Conservation (phyloP, 495 filamentous ascomycete species). For the Hapsidospora chrysogenum region DNA sequence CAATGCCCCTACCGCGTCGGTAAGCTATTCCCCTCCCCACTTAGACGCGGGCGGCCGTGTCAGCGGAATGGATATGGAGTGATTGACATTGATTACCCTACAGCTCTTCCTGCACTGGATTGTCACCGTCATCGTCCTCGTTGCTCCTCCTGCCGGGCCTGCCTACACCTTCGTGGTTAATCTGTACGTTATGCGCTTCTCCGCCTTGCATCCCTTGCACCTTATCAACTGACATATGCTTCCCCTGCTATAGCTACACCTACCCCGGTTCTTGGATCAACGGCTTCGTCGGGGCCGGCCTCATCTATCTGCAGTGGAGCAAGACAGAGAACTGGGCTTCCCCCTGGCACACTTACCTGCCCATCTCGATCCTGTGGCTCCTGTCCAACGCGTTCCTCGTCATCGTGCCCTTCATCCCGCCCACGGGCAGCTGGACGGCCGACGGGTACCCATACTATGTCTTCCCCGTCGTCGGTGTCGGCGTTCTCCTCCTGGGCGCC, state of each 20-base stretch:
- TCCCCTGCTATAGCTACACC: too few species aligned
- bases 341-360: slow-evolving; percentile 25
- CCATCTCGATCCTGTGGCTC: slow-evolving; percentile 28
- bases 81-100: neutral
- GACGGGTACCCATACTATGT: slow-evolving; percentile 32
- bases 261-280: slow-evolving; percentile 29
- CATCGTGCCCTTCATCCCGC: slow-evolving; percentile 34
- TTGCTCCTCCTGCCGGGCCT: slow-evolving; percentile 26
- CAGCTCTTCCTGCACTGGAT: slow-evolving; percentile 31
- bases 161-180: slow-evolving; percentile 19
- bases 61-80: too few species aligned
- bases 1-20: slow-evolving; percentile 26
- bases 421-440: slow-evolving; percentile 29
- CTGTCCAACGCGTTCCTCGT: slow-evolving; percentile 32
- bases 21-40: neutral
- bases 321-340: slow-evolving; percentile 25
- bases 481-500: slow-evolving; percentile 25
- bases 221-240: neutral
- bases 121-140: slow-evolving; percentile 25
- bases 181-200: too few species aligned
- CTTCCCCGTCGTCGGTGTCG: slow-evolving; percentile 33
- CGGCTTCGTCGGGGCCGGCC: slow-evolving; percentile 39
- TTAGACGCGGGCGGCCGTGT: too few species aligned
- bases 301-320: slow-evolving; percentile 24
- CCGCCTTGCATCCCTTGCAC: neutral